These are phyloP conservation scores for Saccharomyces eubayanus DNA, from an alignment of 805 yeast species.

Conservation along the genomic window DNA sequence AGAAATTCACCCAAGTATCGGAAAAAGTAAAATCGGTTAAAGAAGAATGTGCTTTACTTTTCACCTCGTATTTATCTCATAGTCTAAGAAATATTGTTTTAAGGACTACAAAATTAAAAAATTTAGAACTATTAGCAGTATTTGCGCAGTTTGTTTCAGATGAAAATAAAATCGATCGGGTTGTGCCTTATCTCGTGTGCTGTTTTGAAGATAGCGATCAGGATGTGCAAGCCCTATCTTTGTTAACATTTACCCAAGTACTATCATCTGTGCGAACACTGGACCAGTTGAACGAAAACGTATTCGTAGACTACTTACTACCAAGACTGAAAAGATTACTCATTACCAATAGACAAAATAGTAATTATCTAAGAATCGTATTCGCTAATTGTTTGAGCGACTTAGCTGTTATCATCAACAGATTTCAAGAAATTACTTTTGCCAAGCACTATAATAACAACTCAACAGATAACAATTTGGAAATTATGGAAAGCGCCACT, in stretches of 20 bases:
- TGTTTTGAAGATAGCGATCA: conserved; percentile 50
- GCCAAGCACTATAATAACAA: conserved; percentile 25
- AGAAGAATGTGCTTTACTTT: conserved; percentile 24
- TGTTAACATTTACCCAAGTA: conserved; percentile 60
- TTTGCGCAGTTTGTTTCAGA: conserved; percentile 71
- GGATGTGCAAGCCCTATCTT: conserved; percentile 58
- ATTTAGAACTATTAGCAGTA: conserved; percentile 68
- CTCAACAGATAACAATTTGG: conserved; percentile 9
- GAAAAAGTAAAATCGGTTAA: conserved; percentile 5
- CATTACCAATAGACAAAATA: conserved; percentile 31
- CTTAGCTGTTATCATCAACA: conserved; percentile 55
- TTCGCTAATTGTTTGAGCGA: conserved; percentile 69
- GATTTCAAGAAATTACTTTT: conserved; percentile 53
- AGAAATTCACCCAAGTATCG: not conserved
- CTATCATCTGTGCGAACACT: conserved; percentile 54
- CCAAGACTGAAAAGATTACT: conserved; percentile 54
- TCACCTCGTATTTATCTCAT: conserved; percentile 22
- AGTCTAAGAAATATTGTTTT: conserved; percentile 18
- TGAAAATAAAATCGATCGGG: conserved; percentile 76
- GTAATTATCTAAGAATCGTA: conserved; percentile 46
- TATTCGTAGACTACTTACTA: conserved; percentile 74
- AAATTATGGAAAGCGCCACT: conserved; percentile 15
- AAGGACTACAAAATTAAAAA: conserved; percentile 33
- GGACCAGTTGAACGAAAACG: conserved; percentile 63
- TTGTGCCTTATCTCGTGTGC: conserved; percentile 71